Base-by-base conservation (phyloP, 2,329 filamentous ascomycete species). In the Ophiostoma piceae region DNA sequence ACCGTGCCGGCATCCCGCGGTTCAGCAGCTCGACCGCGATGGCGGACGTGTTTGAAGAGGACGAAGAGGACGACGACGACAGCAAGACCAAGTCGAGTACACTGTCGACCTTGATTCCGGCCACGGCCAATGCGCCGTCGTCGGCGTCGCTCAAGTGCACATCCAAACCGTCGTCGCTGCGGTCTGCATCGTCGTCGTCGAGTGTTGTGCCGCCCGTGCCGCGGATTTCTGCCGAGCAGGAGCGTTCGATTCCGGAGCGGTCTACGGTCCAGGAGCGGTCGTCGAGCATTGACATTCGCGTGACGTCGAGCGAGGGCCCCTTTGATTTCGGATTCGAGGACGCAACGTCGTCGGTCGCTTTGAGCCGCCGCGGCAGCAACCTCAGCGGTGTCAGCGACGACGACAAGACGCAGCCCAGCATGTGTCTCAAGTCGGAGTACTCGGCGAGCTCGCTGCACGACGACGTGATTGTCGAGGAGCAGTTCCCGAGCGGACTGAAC, bases 41-140 rank as follows among this genome's bases (percentile, higher is more conserved):
- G 91, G 91, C 89, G 0, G 92, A 94, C 76, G 92, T 95, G 0
- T 95, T 94, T 73, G 92, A 95, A 76, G 92, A 94, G 74, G 91
- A 94, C 37, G 91, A 93, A 73, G 89, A 92, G 74, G 84, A 86
- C 2, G 81, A 83, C 1, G 71, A 70, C 1, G 70, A 37, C 12
- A 22, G 8, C 43, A 71, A 62, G 47, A 41, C 19, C 3, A 65
- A 65, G 62, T n/a, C 19, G 11, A 37, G 60, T 32, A 37, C 60
- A n/a, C 9, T 16, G 16, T 35, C 19, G 19, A 39, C 19, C 19
- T n/a, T 22, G 1, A 22, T n/a, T 22, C 62, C 35, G 22, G 22
- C 47, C 5, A 32, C 41, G 2, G 29, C 47, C 3, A 67, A 66
- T 11, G 19, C 57, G 0, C 19, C 66, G 14, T 39, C 5, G 7